Evolutionary conservation across 2,329 filamentous ascomycete genomes (phyloP), one percentile per base, ranked within the genome.

Genomic region (Bipolaris oryzae): DNA sequence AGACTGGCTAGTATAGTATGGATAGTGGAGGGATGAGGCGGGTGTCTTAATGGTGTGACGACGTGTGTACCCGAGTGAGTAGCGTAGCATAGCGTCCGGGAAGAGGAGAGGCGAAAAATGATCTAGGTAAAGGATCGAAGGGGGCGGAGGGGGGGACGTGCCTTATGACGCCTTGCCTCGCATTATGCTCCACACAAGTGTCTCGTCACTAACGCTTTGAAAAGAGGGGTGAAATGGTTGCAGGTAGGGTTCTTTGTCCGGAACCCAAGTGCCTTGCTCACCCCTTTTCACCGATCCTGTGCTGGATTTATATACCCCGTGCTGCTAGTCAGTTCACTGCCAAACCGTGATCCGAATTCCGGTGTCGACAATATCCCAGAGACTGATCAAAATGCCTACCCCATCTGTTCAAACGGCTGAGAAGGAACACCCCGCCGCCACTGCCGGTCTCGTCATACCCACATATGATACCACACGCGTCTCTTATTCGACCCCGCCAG

Each of bases 51-150:
- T 55, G 53, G 56, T 69, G 60, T 60, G 60, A 60, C 53, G 33
- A 55, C 28, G 58, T 42, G 39, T 16, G 53, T 44, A 55, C 55
- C 53, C 62, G 53, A 50, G 52, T 58, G 57, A 18, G 39, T 41
- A 15, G 39, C 39, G 54, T 41, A 15, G 39, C 39, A 53, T 45
- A 45, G 42, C 55, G 57, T 53, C 48, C 64, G 60, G 61, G 55
- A 66, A 67, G 66, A 67, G 64, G 65, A 67, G 64, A 65, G 7
- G 63, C 61, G 62, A 64, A 55, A 35, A 56, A 31, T 23, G 11
- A 55, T 61, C 7, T 21, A 53, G 41, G 31, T 50, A 43, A 57
- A 46, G 51, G 60, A 58, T 38, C 16, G 42, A 45, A 28, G 25
- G n/a, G 38, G 10, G 10, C 7, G 16, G 38, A 21, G 18, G 28